Conservation (phyloP, 2,329 filamentous ascomycete species). For the Chaetomium sp. region DNA sequence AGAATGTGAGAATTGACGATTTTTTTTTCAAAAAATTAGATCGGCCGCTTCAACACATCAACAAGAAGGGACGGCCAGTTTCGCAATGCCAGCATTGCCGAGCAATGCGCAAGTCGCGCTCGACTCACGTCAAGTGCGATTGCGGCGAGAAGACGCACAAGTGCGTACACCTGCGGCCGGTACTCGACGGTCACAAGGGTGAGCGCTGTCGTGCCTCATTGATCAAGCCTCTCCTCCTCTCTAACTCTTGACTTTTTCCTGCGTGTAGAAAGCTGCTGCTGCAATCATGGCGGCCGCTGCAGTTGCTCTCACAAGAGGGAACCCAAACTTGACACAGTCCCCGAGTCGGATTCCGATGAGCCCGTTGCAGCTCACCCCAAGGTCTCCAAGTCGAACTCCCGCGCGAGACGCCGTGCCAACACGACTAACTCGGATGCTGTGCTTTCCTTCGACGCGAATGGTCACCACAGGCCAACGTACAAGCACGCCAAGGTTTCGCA, state of each 20-base stretch:
- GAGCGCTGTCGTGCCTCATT: constrained; percentile 31
- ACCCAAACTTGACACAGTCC: constrained; percentile 52
- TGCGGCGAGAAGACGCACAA: constrained; percentile 87
- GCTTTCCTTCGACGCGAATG: constrained; percentile 56
- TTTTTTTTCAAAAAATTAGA: constrained; percentile 47
- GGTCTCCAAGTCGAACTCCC: constrained; percentile 35
- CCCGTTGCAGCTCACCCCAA: constrained; percentile 30
- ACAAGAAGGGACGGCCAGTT: constrained; percentile 94
- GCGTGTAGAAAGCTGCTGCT: constrained; percentile 57
- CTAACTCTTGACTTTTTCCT: constrained; percentile 26
- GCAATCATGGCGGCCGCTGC: constrained; percentile 62
- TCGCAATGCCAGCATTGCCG: constrained; percentile 98
- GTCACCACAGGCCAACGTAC: constrained; percentile 56
- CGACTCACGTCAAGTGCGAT: constrained; percentile 92
- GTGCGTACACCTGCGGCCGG: constrained; percentile 54
- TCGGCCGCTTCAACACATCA: constrained; percentile 86
- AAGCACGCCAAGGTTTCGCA: constrained; percentile 56
- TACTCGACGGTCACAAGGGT: constrained; percentile 54
- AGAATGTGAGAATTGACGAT: constrained; percentile 3
- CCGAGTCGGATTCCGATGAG: constrained; percentile 55
- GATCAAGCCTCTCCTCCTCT: constrained; percentile 21
- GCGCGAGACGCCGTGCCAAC: constrained; percentile 41
- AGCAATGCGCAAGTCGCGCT: constrained; percentile 88
- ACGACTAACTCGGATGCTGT: constrained; percentile 56
- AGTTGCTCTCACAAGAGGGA: constrained; percentile 61